phyloP scores from a whole-genome alignment of 208 protist species.

The Wallacemonas sp. region DNA sequence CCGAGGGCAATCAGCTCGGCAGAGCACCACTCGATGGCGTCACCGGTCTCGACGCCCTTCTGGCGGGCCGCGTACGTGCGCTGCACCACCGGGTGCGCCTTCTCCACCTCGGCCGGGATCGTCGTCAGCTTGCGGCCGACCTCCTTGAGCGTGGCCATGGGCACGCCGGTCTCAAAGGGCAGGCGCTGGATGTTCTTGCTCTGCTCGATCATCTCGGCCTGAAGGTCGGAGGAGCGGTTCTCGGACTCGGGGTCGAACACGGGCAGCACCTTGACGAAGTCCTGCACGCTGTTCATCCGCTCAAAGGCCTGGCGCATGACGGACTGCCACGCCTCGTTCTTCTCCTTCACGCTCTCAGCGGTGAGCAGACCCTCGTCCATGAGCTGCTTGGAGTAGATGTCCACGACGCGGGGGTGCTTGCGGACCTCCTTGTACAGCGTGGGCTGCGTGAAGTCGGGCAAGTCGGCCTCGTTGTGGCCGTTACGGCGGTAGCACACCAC shows the following conservation, averaged over 20 bases:
- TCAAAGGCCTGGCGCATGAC: slow-evolving; percentile 84
- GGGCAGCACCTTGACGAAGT: slow-evolving; percentile 81
- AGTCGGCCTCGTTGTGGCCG: slow-evolving; percentile 98
- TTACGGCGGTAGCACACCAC: slow-evolving; percentile 96
- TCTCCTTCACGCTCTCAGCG: slow-evolving; percentile 51
- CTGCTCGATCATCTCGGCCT: slow-evolving; percentile 29
- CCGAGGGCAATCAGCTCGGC: slow-evolving; percentile 95
- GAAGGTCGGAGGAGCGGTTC: slow-evolving; percentile 62
- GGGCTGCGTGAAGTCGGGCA: slow-evolving; percentile 98
- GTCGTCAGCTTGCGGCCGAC: slow-evolving; percentile 85
- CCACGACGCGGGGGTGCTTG: slow-evolving; percentile 84
- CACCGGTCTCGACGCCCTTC: slow-evolving; percentile 85
- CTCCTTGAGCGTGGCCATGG: slow-evolving; percentile 51
- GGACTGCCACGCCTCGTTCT: slow-evolving; percentile 73
- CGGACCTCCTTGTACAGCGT: slow-evolving; percentile 94
- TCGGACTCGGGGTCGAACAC: slow-evolving; percentile 77
- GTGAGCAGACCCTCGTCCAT: slow-evolving; percentile 82
- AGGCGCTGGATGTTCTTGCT: slow-evolving; percentile 34
- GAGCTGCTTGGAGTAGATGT: slow-evolving; percentile 91
- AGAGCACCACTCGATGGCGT: slow-evolving; percentile 95
- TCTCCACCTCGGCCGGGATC: slow-evolving; percentile 86
- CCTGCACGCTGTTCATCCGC: slow-evolving; percentile 72
- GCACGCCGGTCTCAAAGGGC: slow-evolving; percentile 75
- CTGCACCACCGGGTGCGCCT: slow-evolving; percentile 87
- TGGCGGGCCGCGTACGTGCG: slow-evolving; percentile 87